phyloP scores from a whole-genome alignment of 2,329 filamentous ascomycete species.

The Epichloe brachyelytri region DNA sequence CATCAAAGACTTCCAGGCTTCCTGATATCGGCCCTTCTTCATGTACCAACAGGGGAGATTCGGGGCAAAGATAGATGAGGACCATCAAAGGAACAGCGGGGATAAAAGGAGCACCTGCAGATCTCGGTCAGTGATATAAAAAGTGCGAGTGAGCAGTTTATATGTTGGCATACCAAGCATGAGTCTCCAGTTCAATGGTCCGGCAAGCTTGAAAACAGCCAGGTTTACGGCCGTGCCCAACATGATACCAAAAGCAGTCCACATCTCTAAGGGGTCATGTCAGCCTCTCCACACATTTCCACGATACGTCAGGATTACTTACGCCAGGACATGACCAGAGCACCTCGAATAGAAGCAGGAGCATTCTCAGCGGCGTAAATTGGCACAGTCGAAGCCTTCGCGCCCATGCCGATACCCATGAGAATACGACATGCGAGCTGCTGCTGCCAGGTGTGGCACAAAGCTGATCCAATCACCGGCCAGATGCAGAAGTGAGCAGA shows the following conservation, averaged over 20 bases:
- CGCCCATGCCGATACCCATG: conserved; percentile 57
- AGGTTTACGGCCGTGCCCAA: conserved; percentile 29
- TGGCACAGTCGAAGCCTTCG: conserved; percentile 52
- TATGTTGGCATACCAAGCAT: conserved; percentile 29
- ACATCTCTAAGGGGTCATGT: conserved; percentile 36
- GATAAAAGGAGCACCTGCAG: conserved; percentile 40
- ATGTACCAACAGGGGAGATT: conserved; percentile 52
- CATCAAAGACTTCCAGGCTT: conserved; percentile 45
- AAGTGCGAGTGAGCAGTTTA: not conserved
- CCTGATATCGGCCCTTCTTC: conserved; percentile 47
- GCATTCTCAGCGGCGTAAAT: conserved; percentile 65
- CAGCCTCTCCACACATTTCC: not conserved
- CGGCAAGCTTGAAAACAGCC: conserved; percentile 13
- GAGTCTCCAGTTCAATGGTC: conserved; percentile 22
- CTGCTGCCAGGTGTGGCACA: conserved; percentile 53
- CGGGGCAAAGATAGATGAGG: conserved; percentile 48
- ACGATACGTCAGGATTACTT: not conserved
- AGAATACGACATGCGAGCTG: conserved; percentile 54
- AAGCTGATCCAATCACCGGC: conserved; percentile 49
- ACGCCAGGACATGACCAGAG: conserved; percentile 69
- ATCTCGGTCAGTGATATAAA: not conserved
- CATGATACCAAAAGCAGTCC: conserved; percentile 43
- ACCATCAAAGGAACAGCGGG: conserved; percentile 39
- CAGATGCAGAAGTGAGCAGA: conserved; percentile 60
- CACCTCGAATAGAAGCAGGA: conserved; percentile 55